Evolutionary conservation across 495 filamentous ascomycete species (phyloP).

Genomic region (Neohortaea acidophila): DNA sequence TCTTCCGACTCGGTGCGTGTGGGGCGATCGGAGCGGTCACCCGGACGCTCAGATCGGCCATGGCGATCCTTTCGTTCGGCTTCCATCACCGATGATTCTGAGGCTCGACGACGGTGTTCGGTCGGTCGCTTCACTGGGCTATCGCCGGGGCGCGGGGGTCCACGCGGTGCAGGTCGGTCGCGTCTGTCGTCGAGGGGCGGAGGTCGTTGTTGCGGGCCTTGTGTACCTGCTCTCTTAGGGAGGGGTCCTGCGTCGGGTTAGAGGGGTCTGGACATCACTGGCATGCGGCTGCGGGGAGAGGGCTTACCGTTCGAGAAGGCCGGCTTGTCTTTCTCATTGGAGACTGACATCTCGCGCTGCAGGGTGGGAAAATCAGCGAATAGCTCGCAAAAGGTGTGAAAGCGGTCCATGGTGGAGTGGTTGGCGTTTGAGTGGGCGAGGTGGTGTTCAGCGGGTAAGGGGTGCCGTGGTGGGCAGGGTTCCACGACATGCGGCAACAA

Average conservation of each 20-base stretch:
- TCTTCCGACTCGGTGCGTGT: constrained; percentile 28
- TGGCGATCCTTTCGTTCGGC: constrained; percentile 31
- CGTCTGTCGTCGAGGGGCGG: constrained; percentile 28
- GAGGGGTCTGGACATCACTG: not conserved
- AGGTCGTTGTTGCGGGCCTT: constrained; percentile 18
- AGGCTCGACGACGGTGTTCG: constrained; percentile 50
- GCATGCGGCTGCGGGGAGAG: not conserved
- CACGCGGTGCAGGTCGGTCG: constrained; percentile 27
- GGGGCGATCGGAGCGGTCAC: constrained; percentile 7
- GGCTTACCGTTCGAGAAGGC: constrained; percentile 17
- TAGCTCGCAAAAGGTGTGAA: constrained; percentile 19
- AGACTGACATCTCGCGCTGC: constrained; percentile 26
- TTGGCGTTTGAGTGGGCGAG: not conserved
- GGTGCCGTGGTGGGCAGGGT: too few relatives aligned
- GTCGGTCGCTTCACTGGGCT: constrained; percentile 24
- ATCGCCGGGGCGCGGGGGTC: constrained; percentile 35
- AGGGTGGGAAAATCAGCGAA: constrained; percentile 28
- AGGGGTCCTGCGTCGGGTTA: not conserved
- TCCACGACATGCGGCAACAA: too few relatives aligned
- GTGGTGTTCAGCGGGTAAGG: too few relatives aligned
- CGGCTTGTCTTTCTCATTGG: constrained; percentile 23
- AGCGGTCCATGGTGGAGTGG: constrained; percentile 18
- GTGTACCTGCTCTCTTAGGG: constrained; percentile 8
- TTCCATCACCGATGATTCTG: constrained; percentile 80
- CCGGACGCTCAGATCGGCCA: constrained; percentile 3